Evolutionary conservation across 2,329 filamentous ascomycete genomes (phyloP).

Genomic region (Fusarium nanum): DNA sequence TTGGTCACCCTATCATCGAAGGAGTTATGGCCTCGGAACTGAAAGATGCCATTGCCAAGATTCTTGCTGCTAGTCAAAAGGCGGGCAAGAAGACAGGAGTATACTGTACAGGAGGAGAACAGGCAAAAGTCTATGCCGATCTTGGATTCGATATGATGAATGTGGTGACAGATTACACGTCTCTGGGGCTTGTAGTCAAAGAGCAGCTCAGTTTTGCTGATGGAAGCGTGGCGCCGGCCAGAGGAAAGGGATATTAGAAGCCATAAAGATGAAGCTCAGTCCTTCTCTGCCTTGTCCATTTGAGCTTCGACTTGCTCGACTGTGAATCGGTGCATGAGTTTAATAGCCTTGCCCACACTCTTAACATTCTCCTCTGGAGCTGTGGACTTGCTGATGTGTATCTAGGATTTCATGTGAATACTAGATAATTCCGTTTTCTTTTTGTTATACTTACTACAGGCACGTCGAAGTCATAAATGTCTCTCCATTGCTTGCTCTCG

Average conservation of each 20-base stretch:
- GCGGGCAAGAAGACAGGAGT: conserved; percentile 76
- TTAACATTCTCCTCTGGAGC: conserved; percentile 63
- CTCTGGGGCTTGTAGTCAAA: conserved; percentile 59
- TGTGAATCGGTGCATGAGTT: conserved; percentile 83
- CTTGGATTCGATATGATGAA: conserved; percentile 72
- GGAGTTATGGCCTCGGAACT: conserved; percentile 69
- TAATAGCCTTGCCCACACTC: conserved; percentile 67
- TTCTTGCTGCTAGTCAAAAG: conserved; percentile 67
- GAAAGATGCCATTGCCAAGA: conserved; percentile 67
- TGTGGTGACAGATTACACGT: conserved; percentile 66
- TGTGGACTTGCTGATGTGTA: conserved; percentile 70
- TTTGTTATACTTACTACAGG: conserved; percentile 71
- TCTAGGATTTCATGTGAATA: conserved; percentile 53
- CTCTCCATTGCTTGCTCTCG: conserved; percentile 73
- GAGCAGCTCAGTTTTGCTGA: conserved; percentile 61
- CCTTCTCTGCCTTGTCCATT: conserved; percentile 71
- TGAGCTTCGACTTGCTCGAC: conserved; percentile 72
- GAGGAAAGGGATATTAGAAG: conserved; percentile 56
- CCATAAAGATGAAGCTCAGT: conserved; percentile 7
- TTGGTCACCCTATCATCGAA: conserved; percentile 70
- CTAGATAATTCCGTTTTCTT: too few species aligned
- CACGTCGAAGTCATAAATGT: conserved; percentile 83
- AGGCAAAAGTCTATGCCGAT: conserved; percentile 65
- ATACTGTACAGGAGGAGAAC: conserved; percentile 66
- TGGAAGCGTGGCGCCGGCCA: conserved; percentile 53